Conservation (phyloP, 495 filamentous ascomycete genomes). For the Pyrenopolyporus hunteri region DNA sequence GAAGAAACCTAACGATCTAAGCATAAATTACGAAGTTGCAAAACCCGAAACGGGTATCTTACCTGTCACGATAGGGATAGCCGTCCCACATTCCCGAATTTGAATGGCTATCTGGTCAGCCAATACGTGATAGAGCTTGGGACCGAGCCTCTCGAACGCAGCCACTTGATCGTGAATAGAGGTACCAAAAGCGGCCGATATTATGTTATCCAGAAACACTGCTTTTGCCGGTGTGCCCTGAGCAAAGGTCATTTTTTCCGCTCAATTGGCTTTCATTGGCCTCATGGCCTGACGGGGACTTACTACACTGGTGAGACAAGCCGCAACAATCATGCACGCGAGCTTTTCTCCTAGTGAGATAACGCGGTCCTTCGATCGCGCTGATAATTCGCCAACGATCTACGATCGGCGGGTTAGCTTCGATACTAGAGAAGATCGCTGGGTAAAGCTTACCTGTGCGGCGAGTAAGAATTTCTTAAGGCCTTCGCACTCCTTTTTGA, state of each 20-base stretch:
- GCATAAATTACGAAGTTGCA: constrained; percentile 21
- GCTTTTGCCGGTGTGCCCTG: constrained; percentile 44
- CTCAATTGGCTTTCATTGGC: not conserved
- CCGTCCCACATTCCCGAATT: constrained; percentile 34
- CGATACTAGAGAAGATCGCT: not conserved
- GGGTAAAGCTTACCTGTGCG: constrained; percentile 38
- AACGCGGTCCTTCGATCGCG: constrained; percentile 46
- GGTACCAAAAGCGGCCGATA: constrained; percentile 41
- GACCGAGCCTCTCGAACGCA: constrained; percentile 38
- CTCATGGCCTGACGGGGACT: constrained; percentile 13
- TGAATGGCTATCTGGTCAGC: constrained; percentile 40
- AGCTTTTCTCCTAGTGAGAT: constrained; percentile 49
- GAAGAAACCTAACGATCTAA: constrained; percentile 55
- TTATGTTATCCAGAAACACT: constrained; percentile 46
- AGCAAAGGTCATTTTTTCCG: constrained; percentile 1
- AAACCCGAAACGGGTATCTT: not conserved
- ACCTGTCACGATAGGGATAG: constrained; percentile 45
- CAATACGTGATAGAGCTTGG: constrained; percentile 45
- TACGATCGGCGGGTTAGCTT: constrained; percentile 22
- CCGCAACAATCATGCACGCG: constrained; percentile 45
- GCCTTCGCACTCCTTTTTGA: constrained; percentile 46
- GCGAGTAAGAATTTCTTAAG: constrained; percentile 44
- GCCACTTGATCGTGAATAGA: constrained; percentile 38
- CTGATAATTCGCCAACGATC: constrained; percentile 49
- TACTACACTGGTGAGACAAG: constrained; percentile 44